A percentile compares a stretch with the other conserved stretches of the same genome.
These are phyloP conservation scores for Nannochloropsis oceanica DNA, from an alignment of 108 stramenopile genomes.

Conservation along the genomic window DNA sequence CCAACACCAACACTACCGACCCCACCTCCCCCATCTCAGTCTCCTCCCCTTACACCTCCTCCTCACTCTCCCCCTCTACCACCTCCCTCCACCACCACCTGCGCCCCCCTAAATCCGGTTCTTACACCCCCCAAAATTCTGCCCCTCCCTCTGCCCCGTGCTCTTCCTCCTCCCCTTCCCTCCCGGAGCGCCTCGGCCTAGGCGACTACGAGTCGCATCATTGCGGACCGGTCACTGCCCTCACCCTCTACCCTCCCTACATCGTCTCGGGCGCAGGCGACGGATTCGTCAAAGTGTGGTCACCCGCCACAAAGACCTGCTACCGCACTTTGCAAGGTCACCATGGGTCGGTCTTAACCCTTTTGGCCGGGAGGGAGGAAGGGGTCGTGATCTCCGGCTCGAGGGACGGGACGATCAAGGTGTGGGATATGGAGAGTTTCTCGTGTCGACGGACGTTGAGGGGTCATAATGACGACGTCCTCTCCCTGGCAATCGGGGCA, in stretches of 20 bases:
- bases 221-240: not conserved
- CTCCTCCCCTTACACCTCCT: not conserved
- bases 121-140: not conserved
- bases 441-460: not conserved
- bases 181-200: not conserved
- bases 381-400: not conserved
- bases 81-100: not conserved
- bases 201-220: not conserved
- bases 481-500: not conserved
- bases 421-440: conserved; percentile 3
- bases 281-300: conserved; percentile 11
- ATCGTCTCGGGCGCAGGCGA: not conserved
- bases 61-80: not conserved
- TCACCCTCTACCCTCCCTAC: not conserved
- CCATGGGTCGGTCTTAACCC: conserved; percentile 1
- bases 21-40: too few relatives aligned
- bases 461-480: not conserved
- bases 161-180: not conserved
- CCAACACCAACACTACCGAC: not conserved
- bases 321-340: not conserved
- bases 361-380: not conserved
- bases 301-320: not conserved
- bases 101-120: too few relatives aligned
- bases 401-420: conserved; percentile 7
- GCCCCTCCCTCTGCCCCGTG: not conserved